Percentiles rank a stretch among this genome's conserved stretches.
Conservation (phyloP, 2,329 filamentous ascomycete species). For the Teratosphaeriaceae sp. region DNA sequence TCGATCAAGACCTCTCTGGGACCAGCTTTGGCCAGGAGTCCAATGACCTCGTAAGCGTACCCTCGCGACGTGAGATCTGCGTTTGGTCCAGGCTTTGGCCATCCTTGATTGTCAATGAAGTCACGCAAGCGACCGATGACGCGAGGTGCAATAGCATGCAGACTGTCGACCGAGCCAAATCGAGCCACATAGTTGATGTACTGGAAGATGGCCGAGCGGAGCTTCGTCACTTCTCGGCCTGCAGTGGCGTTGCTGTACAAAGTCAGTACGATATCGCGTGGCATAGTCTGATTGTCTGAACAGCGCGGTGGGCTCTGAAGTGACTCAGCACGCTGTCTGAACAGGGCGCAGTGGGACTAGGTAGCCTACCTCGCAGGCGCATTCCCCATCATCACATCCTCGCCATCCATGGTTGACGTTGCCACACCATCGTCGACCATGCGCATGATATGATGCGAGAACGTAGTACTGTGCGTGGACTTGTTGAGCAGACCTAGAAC, state of each 20-base stretch:
- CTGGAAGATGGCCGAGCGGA: conserved; percentile 75
- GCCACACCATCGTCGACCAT: conserved; percentile 62
- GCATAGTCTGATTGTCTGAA: too few species aligned
- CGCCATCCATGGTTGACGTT: conserved; percentile 28
- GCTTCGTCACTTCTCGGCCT: conserved; percentile 68
- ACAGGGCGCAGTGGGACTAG: background rate
- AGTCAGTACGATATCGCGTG: too few species aligned
- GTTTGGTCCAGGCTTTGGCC: conserved; percentile 58
- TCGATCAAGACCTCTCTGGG: conserved; percentile 51
- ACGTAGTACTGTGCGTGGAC: conserved; percentile 65
- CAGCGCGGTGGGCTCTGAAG: conserved; percentile 5
- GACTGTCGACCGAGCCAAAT: conserved; percentile 56
- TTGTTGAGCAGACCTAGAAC: conserved; percentile 71
- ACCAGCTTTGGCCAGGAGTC: conserved; percentile 64
- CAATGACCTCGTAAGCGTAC: conserved; percentile 85
- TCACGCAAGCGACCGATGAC: conserved; percentile 62
- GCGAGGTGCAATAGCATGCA: conserved; percentile 59
- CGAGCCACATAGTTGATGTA: conserved; percentile 84
- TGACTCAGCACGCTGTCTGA: conserved; percentile 11
- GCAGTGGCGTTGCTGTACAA: conserved; percentile 40
- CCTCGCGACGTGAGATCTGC: conserved; percentile 62
- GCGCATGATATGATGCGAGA: conserved; percentile 59
- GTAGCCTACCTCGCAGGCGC: conserved; percentile 19
- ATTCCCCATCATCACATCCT: conserved; percentile 27
- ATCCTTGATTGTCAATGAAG: conserved; percentile 75